A percentile compares a stretch with the other conserved stretches of the same genome.
Evolutionary conservation across 768 basidiomycete species (phyloP).

Genomic region (Boletus subparvulus): DNA sequence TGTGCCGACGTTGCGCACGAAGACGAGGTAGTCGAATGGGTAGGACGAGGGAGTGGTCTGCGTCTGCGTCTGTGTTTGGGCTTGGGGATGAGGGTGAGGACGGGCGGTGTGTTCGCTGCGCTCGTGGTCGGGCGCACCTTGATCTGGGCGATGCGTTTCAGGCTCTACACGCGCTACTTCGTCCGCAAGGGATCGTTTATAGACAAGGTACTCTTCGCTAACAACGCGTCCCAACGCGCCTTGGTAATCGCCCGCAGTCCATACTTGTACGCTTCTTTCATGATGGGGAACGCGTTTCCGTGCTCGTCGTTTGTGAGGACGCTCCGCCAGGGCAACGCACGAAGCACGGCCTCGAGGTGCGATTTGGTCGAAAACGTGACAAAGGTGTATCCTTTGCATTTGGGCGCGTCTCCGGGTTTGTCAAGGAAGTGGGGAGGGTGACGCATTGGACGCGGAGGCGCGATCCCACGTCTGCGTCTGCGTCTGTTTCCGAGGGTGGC

Average conservation of each 20-base stretch:
- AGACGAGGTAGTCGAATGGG: slow-evolving; percentile 67
- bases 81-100: too few relatives aligned
- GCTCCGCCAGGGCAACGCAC: slow-evolving; percentile 57
- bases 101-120: background rate
- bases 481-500: background rate
- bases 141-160: background rate
- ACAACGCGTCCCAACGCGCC: slow-evolving; percentile 57
- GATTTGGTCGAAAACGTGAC: slow-evolving; percentile 48
- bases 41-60: slow-evolving; percentile 40
- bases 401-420: slow-evolving; percentile 49
- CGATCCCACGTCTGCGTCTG: background rate
- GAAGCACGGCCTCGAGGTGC: slow-evolving; percentile 44
- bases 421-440: slow-evolving; percentile 66
- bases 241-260: slow-evolving; percentile 62
- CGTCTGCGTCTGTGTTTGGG: background rate
- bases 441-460: slow-evolving; percentile 49
- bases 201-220: slow-evolving; percentile 69
- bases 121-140: background rate
- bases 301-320: background rate
- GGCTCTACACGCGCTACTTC: slow-evolving; percentile 34
- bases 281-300: slow-evolving; percentile 1
- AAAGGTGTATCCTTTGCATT: slow-evolving; percentile 76
- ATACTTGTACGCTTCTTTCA: slow-evolving; percentile 50
- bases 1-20: slow-evolving; percentile 68
- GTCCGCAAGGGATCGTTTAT: slow-evolving; percentile 54